Conservation (phyloP, 495 filamentous ascomycete genomes). For the Opeltia flavorubescens region DNA sequence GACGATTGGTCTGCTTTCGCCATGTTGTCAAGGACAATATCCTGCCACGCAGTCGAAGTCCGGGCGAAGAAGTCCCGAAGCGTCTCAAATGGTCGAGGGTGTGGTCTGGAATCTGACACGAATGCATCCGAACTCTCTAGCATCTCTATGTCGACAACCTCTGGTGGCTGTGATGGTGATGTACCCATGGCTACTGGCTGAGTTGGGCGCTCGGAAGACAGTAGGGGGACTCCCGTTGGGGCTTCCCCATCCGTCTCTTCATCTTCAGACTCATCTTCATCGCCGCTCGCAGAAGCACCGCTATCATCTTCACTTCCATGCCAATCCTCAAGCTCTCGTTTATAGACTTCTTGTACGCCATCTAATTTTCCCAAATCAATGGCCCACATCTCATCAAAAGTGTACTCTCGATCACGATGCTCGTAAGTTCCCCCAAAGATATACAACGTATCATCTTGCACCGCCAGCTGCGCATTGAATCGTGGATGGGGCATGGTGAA, state of each 20-base stretch:
- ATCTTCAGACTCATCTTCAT: conserved; percentile 53
- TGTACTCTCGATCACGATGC: conserved; percentile 85
- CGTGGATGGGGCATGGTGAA: conserved; percentile 75
- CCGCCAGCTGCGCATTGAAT: conserved; percentile 79
- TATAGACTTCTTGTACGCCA: conserved; percentile 80
- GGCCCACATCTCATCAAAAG: conserved; percentile 84
- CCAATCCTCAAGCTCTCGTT: conserved; percentile 74
- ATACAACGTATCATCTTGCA: conserved; percentile 84
- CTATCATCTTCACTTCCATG: conserved; percentile 55
- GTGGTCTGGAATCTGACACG: conserved; percentile 34
- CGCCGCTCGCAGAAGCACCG: conserved; percentile 52
- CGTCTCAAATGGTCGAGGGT: conserved; percentile 75
- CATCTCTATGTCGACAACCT: conserved; percentile 45
- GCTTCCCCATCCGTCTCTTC: conserved; percentile 37
- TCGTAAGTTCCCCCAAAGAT: conserved; percentile 93
- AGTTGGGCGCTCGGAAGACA: conserved; percentile 19
- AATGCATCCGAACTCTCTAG: conserved; percentile 24
- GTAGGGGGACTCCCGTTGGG: conserved; percentile 5
- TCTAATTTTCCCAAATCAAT: conserved; percentile 86
- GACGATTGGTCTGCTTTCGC: conserved; percentile 38
- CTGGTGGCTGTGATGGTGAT: conserved; percentile 23
- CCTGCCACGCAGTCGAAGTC: conserved; percentile 84
- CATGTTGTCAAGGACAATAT: conserved; percentile 54
- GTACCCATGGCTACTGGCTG: conserved; percentile 1
- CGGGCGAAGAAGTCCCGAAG: conserved; percentile 83